Evolutionary conservation across 1,284 basidiomycete species (phyloP), one percentile per base, ranked within the genome.

Genomic region (Leucoagaricus sp.): DNA sequence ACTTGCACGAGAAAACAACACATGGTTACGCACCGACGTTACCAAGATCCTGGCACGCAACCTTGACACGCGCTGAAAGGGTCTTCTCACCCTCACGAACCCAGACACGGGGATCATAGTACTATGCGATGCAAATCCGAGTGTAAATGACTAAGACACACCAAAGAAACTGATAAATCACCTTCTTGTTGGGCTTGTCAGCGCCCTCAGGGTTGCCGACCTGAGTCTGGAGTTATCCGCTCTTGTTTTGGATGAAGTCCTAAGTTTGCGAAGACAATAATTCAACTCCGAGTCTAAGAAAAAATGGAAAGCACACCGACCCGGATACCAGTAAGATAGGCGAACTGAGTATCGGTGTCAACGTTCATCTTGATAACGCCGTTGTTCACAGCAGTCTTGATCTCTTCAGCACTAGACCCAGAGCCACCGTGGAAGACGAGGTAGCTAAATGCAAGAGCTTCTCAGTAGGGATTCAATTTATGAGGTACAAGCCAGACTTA

Each of bases 401-500:
- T 99, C 80, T 99, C 97, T 58, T 97, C 89, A 80, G 96, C 96
- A 67, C 90, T 89, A 36, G 96, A 98, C 58, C 97, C 97, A 57
- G 96, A 98, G 65, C 97, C 97, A 77, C 97, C 97, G 82, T 99
- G 97, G 94, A 99, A 99, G 76, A 99, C 97, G 61, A 99, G 92
- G 87, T 91, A 98, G 67, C 91, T 93, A 17, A 26, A 44, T 13
- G 26, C n/a, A 51, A 31, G 52, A 44, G 23, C 1, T 26, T 13
- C 34, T 21, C 10, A 41, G 21, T 49, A 21, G 33, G 9, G 23
- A n/a, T n/a, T 6, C 4, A 13, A 25, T n/a, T 25, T 29, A 26
- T 13, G 4, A 4, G 26, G 3, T 26, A 4, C 12, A 12, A 45
- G 6, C 31, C 2, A 33, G n/a, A 77, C 88, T 70, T 64, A 94